These are phyloP conservation scores for Pharnaceum exiguum DNA, from an alignment of 148 eudicot species.

Conservation along the genomic window DNA sequence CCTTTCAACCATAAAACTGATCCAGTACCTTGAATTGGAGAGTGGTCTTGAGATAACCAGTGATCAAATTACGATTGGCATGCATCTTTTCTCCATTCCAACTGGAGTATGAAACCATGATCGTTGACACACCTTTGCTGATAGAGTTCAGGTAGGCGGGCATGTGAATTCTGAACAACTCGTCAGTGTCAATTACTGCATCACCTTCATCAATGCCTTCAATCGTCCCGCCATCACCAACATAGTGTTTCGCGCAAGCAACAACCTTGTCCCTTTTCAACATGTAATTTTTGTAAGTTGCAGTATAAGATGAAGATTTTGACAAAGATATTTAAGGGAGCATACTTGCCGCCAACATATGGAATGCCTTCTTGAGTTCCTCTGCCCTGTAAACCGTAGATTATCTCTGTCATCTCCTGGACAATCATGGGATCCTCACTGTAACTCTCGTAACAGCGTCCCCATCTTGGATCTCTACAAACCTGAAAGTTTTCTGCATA, in stretches of 20 bases:
- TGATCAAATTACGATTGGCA: slow-evolving; percentile 55
- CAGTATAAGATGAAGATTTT: too few species aligned
- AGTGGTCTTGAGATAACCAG: slow-evolving; percentile 61
- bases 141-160: slow-evolving; percentile 71
- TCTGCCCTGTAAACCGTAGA: slow-evolving; percentile 30
- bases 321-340: too few species aligned
- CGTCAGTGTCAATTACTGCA: slow-evolving; percentile 49
- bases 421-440: slow-evolving; percentile 79
- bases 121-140: slow-evolving; percentile 69
- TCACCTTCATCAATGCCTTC: slow-evolving; percentile 66
- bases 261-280: slow-evolving; percentile 86
- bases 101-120: slow-evolving; percentile 91
- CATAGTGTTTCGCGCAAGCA: slow-evolving; percentile 86
- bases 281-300: too few species aligned
- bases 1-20: too few species aligned
- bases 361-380: slow-evolving; percentile 19
- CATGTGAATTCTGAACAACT: slow-evolving; percentile 75
- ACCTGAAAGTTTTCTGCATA: slow-evolving; percentile 37
- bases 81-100: slow-evolving; percentile 91
- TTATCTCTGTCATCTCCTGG: slow-evolving; percentile 67
- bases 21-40: slow-evolving; percentile 88
- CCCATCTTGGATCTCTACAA: slow-evolving; percentile 91
- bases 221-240: slow-evolving; percentile 90
- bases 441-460: slow-evolving; percentile 84
- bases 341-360: slow-evolving; percentile 25